These are phyloP conservation scores for Starmera quercuum DNA, from an alignment of 805 yeast genomes.

Conservation along the genomic window DNA sequence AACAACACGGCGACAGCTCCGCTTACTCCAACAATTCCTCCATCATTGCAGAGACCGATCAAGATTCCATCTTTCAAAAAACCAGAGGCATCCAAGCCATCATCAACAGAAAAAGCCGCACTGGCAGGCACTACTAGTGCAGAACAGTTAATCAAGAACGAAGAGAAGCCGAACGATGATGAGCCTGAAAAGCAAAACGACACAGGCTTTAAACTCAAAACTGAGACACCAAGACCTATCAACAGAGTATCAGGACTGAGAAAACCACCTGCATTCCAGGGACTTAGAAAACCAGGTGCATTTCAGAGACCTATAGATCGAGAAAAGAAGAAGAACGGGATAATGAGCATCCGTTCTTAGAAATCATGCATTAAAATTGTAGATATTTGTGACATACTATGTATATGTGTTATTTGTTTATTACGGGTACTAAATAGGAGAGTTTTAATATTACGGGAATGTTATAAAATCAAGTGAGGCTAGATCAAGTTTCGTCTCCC, in stretches of 20 bases:
- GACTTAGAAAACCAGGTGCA: conserved; percentile 21
- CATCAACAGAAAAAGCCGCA: not conserved
- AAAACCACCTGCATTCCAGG: conserved; percentile 16
- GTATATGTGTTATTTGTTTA: too few relatives aligned
- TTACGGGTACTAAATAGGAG: too few relatives aligned
- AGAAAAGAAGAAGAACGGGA: conserved; percentile 4
- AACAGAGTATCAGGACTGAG: conserved; percentile 7
- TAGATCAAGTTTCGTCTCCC: too few relatives aligned
- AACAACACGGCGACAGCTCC: not conserved
- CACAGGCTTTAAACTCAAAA: too few relatives aligned
- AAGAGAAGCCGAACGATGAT: not conserved
- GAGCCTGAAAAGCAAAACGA: too few relatives aligned
- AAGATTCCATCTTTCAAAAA: not conserved
- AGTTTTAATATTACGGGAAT: too few relatives aligned
- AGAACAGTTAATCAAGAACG: not conserved
- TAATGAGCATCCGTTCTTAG: not conserved
- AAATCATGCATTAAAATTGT: too few relatives aligned
- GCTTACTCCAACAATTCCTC: too few relatives aligned
- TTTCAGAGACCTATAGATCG: conserved; percentile 19
- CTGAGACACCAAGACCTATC: not conserved
- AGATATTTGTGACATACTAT: too few relatives aligned
- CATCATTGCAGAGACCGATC: not conserved
- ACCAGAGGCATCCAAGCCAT: not conserved
- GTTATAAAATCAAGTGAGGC: too few relatives aligned
- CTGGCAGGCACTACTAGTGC: not conserved